A percentile compares a stretch with the other conserved stretches of the same genome.
Evolutionary conservation across 192 early-diverging fungal species (phyloP).

Genomic region (Dissophora ornata): DNA sequence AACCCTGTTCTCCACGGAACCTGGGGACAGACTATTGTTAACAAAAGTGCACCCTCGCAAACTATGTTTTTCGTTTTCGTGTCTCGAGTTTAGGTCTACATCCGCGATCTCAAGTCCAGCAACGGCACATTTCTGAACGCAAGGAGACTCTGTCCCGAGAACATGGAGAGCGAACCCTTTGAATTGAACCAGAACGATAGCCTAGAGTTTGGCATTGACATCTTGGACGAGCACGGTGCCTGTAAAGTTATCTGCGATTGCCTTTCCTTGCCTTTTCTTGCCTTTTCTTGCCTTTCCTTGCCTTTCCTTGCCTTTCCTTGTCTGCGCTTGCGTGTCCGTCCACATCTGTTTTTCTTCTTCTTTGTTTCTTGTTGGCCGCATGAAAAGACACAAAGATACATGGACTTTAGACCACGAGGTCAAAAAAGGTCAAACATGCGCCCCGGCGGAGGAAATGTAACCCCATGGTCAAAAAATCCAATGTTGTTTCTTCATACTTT

Average conservation of each 20-base stretch:
- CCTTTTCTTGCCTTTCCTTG: too few species aligned
- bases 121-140: slow-evolving; percentile 89
- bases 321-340: too few species aligned
- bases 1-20: too few species aligned
- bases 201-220: slow-evolving; percentile 86
- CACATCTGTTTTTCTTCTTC: too few species aligned
- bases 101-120: slow-evolving; percentile 80
- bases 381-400: neutral
- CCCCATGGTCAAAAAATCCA: too few species aligned
- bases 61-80: neutral
- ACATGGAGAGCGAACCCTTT: slow-evolving; percentile 64
- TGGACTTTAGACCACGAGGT: slow-evolving; percentile 6
- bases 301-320: too few species aligned
- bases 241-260: slow-evolving; percentile 51
- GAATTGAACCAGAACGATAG: slow-evolving; percentile 70
- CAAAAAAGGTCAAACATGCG: too few species aligned
- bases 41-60: neutral
- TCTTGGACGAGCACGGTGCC: slow-evolving; percentile 76
- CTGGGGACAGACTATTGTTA: neutral
- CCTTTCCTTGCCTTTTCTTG: neutral
- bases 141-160: slow-evolving; percentile 73
- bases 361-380: too few species aligned
- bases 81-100: slow-evolving; percentile 63
- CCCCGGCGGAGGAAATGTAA: neutral
- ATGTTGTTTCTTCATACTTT: too few species aligned